These are phyloP conservation scores for Aspergillus unguis DNA, from an alignment of 2,329 filamentous ascomycete species.

Conservation along the genomic window DNA sequence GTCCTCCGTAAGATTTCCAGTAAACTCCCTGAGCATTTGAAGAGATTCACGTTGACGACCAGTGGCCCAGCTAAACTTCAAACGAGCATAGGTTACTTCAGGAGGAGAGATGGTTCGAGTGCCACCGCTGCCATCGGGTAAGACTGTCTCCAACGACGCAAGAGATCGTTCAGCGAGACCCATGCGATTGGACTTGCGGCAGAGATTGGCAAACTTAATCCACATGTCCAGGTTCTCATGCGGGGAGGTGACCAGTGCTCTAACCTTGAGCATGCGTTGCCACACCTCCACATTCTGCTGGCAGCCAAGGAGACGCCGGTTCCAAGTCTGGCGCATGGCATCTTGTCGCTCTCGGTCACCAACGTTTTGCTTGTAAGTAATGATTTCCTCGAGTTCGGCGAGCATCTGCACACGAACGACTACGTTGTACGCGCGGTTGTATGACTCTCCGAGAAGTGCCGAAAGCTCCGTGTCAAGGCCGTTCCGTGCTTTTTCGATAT, in stretches of 20 bases:
- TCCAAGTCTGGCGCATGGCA: constrained; percentile 92
- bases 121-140: constrained; percentile 47
- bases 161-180: constrained; percentile 93
- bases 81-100: constrained; percentile 89
- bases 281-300: constrained; percentile 97
- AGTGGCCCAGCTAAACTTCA: constrained; percentile 94
- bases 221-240: constrained; percentile 97
- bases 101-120: constrained; percentile 51
- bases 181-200: constrained; percentile 91
- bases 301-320: constrained; percentile 87
- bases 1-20: constrained; percentile 57
- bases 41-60: constrained; percentile 64
- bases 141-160: constrained; percentile 77
- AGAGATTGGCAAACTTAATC: constrained; percentile 98
- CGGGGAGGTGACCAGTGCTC: constrained; percentile 85
- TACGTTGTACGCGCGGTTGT: constrained; percentile 96
- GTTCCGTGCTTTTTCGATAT: constrained; percentile 88
- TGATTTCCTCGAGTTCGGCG: constrained; percentile 95
- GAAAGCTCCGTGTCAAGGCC: constrained; percentile 93
- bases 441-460: constrained; percentile 95
- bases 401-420: constrained; percentile 99
- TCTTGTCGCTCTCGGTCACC: constrained; percentile 79
- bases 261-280: constrained; percentile 95
- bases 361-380: constrained; percentile 88
- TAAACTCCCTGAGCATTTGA: constrained; percentile 61